phyloP scores from a whole-genome alignment of 2,329 filamentous ascomycete genomes.

The Clarireedia sp. region DNA sequence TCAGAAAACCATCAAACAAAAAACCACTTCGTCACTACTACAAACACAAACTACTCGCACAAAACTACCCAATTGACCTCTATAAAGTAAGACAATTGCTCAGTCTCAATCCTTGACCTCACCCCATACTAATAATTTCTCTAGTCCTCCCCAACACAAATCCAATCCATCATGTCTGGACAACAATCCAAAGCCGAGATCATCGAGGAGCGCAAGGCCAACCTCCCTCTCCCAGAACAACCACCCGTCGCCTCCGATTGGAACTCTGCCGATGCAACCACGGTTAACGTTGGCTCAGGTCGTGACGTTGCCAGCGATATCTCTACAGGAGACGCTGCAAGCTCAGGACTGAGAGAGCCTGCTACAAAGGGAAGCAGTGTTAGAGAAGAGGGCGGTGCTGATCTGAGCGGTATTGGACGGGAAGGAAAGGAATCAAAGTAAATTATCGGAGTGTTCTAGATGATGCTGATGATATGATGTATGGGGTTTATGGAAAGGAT shows the following conservation, averaged over 20 bases:
- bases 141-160: neutral
- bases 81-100: too few species aligned
- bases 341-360: slow-evolving; percentile 48
- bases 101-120: too few species aligned
- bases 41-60: neutral
- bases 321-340: slow-evolving; percentile 41
- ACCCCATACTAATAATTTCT: neutral
- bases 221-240: slow-evolving; percentile 72
- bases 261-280: slow-evolving; percentile 62
- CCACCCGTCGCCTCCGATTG: slow-evolving; percentile 71
- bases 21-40: neutral
- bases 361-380: slow-evolving; percentile 49
- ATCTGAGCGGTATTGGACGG: slow-evolving; percentile 54
- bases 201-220: slow-evolving; percentile 60
- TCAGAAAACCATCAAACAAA: neutral
- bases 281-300: slow-evolving; percentile 55
- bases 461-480: too few species aligned
- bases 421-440: slow-evolving; percentile 46
- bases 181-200: slow-evolving; percentile 48
- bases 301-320: slow-evolving; percentile 35
- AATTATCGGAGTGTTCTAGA: neutral
- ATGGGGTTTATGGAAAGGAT: too few species aligned
- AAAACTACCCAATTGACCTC: neutral
- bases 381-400: slow-evolving; percentile 39
- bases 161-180: slow-evolving; percentile 25